These are phyloP conservation scores for Choiromyces venosus DNA, from an alignment of 495 filamentous ascomycete genomes.

Conservation along the genomic window DNA sequence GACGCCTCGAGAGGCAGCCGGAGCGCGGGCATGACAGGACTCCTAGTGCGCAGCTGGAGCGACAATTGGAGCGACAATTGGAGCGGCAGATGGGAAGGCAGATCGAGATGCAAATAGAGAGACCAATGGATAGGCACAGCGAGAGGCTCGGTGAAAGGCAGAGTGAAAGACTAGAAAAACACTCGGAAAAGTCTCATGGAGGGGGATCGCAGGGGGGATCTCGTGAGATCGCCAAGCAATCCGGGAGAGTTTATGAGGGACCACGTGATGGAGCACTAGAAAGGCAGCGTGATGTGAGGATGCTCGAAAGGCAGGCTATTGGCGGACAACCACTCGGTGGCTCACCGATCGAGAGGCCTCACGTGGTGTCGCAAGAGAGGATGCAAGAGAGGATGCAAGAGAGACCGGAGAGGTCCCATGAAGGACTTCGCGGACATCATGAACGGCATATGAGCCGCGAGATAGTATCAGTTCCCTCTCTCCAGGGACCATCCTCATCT, in stretches of 20 bases:
- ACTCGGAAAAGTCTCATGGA: slow-evolving; percentile 10
- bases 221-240: slow-evolving; percentile 6
- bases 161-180: not conserved
- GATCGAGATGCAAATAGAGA: slow-evolving; percentile 7
- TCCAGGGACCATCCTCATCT: not conserved
- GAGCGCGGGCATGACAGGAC: not conserved
- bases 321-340: not conserved
- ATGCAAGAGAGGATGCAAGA: slow-evolving; percentile 1
- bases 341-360: not conserved
- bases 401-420: slow-evolving; percentile 5
- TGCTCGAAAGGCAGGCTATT: not conserved
- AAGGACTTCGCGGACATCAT: slow-evolving; percentile 6
- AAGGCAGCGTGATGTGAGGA: slow-evolving; percentile 6
- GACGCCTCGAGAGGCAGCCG: not conserved
- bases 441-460: slow-evolving; percentile 2
- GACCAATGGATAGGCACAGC: slow-evolving; percentile 5
- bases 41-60: not conserved
- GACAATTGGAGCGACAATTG: slow-evolving; percentile 5
- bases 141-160: slow-evolving; percentile 10
- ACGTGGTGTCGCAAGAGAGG: slow-evolving; percentile 1
- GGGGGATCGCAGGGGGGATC: slow-evolving; percentile 4
- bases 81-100: slow-evolving; percentile 9
- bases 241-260: not conserved
- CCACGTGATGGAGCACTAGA: not conserved
- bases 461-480: not conserved